Conservation (phyloP, 768 basidiomycete genomes). For the Daedaleopsis sinensis region DNA sequence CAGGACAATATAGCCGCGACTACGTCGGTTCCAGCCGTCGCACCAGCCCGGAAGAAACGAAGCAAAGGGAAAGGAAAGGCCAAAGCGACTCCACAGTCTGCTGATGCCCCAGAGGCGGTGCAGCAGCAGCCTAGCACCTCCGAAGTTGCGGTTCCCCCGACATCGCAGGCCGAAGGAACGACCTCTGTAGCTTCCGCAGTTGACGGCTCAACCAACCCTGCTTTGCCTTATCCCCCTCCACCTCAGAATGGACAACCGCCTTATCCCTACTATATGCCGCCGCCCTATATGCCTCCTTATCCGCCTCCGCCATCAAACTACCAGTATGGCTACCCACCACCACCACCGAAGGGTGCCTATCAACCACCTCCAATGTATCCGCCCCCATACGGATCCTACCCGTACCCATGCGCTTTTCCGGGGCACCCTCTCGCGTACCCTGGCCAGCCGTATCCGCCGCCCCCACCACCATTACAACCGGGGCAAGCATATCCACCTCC, state of each 20-base stretch:
- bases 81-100: neutral
- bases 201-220: neutral
- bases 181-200: neutral
- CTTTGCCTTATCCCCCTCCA: constrained; percentile 22
- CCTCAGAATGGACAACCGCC: constrained; percentile 22
- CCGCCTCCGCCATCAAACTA: constrained; percentile 12
- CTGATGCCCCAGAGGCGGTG: neutral
- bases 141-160: neutral
- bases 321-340: constrained; percentile 20
- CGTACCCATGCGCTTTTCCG: constrained; percentile 23
- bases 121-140: neutral
- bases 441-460: constrained; percentile 14
- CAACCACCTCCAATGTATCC: constrained; percentile 19
- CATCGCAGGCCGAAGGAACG: neutral
- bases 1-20: neutral
- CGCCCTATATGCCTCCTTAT: constrained; percentile 35
- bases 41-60: constrained; percentile 2
- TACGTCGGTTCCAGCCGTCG: neutral
- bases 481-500: constrained; percentile 5
- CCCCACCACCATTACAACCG: constrained; percentile 3
- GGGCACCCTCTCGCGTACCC: constrained; percentile 16
- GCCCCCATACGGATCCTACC: constrained; percentile 21
- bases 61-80: constrained; percentile 8
- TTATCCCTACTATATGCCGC: constrained; percentile 42
- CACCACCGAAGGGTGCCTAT: constrained; percentile 24